Evolutionary conservation across 2,329 filamentous ascomycete species (phyloP).

Genomic region (Aspergillus flavus): DNA sequence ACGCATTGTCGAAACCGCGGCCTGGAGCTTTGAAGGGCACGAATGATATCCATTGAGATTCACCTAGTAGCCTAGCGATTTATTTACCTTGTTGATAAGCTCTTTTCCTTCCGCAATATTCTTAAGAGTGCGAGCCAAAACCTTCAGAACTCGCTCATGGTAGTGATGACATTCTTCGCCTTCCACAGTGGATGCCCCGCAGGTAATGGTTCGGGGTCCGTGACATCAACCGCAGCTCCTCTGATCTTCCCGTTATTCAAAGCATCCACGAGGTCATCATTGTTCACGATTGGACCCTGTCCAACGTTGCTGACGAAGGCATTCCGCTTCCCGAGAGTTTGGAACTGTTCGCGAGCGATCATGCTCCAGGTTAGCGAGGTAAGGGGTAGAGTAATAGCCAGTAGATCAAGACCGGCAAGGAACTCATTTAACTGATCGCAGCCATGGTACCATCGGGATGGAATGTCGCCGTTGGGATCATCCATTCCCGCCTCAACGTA

Average conservation of each 20-base stretch:
- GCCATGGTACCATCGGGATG: not conserved
- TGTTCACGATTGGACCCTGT: slow-evolving; percentile 1
- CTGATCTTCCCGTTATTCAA: slow-evolving; percentile 1
- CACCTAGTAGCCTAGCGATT: slow-evolving; percentile 3
- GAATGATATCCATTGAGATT: not conserved
- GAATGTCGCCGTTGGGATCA: slow-evolving; percentile 1
- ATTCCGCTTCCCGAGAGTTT: slow-evolving; percentile 5
- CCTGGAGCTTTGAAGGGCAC: not conserved
- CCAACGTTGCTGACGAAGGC: slow-evolving; percentile 5
- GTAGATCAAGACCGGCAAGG: slow-evolving; percentile 5
- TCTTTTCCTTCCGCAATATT: not conserved
- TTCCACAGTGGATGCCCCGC: not conserved
- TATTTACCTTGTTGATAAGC: not conserved
- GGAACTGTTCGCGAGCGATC: slow-evolving; percentile 6
- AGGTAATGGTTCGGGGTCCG: slow-evolving; percentile 2
- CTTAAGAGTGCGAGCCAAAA: not conserved
- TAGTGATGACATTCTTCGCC: slow-evolving; percentile 10
- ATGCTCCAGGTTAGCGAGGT: not conserved
- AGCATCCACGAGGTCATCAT: slow-evolving; percentile 2
- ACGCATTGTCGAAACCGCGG: not conserved
- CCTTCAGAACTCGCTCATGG: not conserved
- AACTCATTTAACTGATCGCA: slow-evolving; percentile 5
- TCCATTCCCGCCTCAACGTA: slow-evolving; percentile 1
- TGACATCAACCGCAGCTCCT: slow-evolving; percentile 6
- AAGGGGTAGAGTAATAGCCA: slow-evolving; percentile 6